Evolutionary conservation across 176 grass and related monocot species (phyloP), one percentile per base, ranked within the genome.

Genomic region (Thalia dealbata): DNA sequence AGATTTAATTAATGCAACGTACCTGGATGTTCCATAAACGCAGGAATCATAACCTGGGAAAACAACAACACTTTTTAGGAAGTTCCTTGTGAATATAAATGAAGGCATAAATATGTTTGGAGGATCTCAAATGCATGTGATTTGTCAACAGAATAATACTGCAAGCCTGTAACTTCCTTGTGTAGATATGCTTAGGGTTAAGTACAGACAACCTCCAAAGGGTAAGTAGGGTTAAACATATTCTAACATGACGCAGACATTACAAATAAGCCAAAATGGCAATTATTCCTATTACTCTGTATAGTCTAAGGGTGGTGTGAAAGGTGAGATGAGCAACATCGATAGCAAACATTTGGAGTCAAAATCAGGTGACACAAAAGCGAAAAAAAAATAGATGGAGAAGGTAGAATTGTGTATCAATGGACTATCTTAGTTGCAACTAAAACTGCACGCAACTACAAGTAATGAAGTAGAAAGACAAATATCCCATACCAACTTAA

Each of bases 11-110:
- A 27, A 24, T 78, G 3, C 64, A 35, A 24, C 76, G 3, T 90
- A 96, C 93, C 89, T 85, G 3, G 89, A 74, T 45, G 84, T 84
- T 56, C 79, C 29, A 80, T 92, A 96, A 35, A 90, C 44, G 35
- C 93, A 96, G 22, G 80, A 74, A 76, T 96, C 93, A 41, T 96
- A 96, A 76, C 93, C 93, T 96, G 89, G 64, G 82, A 73, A 14
- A 29, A 19, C 76, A 79, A 14, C 32, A 15, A 76, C 51, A 64
- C 60, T 51, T 22, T 27, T 63, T 63, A 28, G 24, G 24, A 27
- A 70, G 52, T 73, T 50, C 69, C 35, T 42, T 16, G 56, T 29
- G 21, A 16, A 52, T n/a, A 15, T n/a, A n/a, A n/a, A 21, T 58
- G 16, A 58, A n/a, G 18, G 54, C 54, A 58, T 22, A 23, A 2